phyloP scores from a whole-genome alignment of 202 grass and related monocot species.

The Saccharum hybrid region DNA sequence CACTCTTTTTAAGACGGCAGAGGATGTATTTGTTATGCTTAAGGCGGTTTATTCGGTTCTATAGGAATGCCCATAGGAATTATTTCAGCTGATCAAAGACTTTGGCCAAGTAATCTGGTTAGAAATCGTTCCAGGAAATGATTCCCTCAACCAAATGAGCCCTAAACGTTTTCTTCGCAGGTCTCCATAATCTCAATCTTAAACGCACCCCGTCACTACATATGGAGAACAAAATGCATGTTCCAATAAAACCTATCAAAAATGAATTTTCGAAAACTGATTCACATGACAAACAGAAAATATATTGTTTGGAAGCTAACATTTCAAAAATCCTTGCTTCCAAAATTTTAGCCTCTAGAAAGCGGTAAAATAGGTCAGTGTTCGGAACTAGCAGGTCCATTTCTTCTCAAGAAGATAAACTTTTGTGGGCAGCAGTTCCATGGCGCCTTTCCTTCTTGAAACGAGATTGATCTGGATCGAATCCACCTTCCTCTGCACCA shows the following conservation, averaged over 20 bases:
- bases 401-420: slow-evolving; percentile 29
- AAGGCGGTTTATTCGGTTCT: no score
- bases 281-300: neutral
- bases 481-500: slow-evolving; percentile 84
- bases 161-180: no score
- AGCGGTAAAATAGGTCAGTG: neutral
- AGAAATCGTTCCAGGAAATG: no score
- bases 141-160: no score
- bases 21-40: no score
- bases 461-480: slow-evolving; percentile 92
- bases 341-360: slow-evolving; percentile 20
- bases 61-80: no score
- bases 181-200: neutral
- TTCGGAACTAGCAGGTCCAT: slow-evolving; percentile 30
- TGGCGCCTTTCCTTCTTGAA: slow-evolving; percentile 97
- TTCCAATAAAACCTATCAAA: neutral
- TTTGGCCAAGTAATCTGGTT: no score
- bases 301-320: neutral
- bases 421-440: slow-evolving; percentile 56
- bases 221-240: neutral
- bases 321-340: slow-evolving; percentile 1
- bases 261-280: neutral
- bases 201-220: neutral
- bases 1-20: no score
- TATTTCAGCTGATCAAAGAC: no score